Base-by-base conservation (phyloP, 441 rosid genomes). In the Corymbia calophylla region DNA sequence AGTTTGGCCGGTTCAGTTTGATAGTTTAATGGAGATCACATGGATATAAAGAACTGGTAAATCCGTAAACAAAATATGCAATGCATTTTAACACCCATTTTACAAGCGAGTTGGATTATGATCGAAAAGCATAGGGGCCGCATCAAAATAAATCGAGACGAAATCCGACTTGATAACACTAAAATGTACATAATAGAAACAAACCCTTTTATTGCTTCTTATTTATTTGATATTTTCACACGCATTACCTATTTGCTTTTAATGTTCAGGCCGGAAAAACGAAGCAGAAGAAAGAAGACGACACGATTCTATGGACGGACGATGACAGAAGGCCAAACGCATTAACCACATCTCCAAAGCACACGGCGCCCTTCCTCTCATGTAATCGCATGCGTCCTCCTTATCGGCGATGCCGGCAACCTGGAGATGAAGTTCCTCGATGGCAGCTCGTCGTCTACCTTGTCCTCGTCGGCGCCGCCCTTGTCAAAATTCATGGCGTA, bases 401-500 rank as follows among this genome's bases (percentile, higher is more conserved):
- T 86, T 81, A 60, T 35, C 85, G 87, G 95, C 6, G 95, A 91
- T 6, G 89, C 89, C 1, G 94, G 94, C 88, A 93, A 87, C 86
- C 95, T 88, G 18, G 96, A 87, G 29, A 92, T 77, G 81, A 93
- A 94, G 64, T n/a, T 91, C 88, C 90, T 91, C 35, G 60, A 62
- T 0, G 56, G 92, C 3, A 73, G 27, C 53, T 91, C 93, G 18
- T 82, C 90, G 1, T n/a, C 49, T 8, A 27, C 17, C 18, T 23
- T 31, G 10, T 86, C 89, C 13, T 90, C 58, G 7, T 85, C 73
- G 53, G 14, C 64, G 1, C 39, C 19, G 9, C 93, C 92, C 9
- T 93, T 94, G 9, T 94, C 95, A 19, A 94, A 94, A 88, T 94
- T 94, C 66, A 93, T 82, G 4, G 96, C 89, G 73, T 93, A 94